Evolutionary conservation across 805 yeast genomes (phyloP).

Genomic region (Starmerella kuoi): DNA sequence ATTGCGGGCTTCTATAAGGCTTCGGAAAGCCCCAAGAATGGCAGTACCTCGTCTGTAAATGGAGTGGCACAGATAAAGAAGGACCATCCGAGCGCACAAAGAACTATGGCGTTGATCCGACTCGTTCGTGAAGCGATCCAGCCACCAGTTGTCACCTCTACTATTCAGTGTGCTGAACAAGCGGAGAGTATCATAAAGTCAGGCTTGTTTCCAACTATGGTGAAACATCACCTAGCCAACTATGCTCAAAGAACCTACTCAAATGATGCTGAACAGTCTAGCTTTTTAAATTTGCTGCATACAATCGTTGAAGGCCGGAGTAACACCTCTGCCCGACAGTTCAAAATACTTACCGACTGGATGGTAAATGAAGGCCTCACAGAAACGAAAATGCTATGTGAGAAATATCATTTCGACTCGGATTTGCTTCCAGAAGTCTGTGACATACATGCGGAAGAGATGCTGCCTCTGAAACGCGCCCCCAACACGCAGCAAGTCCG

Average conservation of each 20-base stretch:
- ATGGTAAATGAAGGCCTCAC: background rate
- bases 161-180: slow-evolving; percentile 1
- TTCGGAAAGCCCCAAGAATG: background rate
- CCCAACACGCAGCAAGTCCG: background rate
- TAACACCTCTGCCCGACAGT: background rate
- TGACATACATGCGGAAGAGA: too few relatives aligned
- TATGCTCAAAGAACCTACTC: slow-evolving; percentile 34
- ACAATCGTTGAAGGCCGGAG: slow-evolving; percentile 8
- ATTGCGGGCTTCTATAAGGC: too few relatives aligned
- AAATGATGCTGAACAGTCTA: slow-evolving; percentile 60
- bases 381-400: background rate
- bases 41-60: background rate
- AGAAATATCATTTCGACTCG: background rate
- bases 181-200: slow-evolving; percentile 39
- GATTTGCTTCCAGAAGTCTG: background rate
- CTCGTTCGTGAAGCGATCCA: slow-evolving; percentile 8
- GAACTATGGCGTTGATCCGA: slow-evolving; percentile 1
- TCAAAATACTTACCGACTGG: slow-evolving; percentile 1
- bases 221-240: slow-evolving; percentile 33
- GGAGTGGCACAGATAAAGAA: background rate
- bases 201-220: slow-evolving; percentile 39
- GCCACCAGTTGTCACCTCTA: background rate
- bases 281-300: slow-evolving; percentile 49
- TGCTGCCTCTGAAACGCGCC: background rate
- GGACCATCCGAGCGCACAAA: background rate